phyloP scores from a whole-genome alignment of 306 rosid genomes.

The Pyrus bretschneideri region DNA sequence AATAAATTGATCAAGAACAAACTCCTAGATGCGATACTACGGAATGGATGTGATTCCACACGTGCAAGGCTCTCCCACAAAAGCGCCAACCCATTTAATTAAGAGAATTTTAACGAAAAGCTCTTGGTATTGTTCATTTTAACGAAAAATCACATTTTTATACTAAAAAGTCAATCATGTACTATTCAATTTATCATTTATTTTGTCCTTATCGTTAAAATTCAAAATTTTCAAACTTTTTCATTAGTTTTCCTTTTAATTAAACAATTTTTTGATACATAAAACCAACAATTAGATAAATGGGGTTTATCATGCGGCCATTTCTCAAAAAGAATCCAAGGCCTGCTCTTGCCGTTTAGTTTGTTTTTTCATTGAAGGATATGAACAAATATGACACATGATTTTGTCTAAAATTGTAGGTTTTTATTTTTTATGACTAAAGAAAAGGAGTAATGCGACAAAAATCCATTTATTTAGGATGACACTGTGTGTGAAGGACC shows the following conservation, averaged over 20 bases:
- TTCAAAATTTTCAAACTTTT: too few relatives aligned
- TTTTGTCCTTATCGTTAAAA: too few relatives aligned
- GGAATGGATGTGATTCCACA: slow-evolving; percentile 2
- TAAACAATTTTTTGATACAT: neutral
- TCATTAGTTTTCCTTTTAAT: too few relatives aligned
- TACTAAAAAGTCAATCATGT: too few relatives aligned
- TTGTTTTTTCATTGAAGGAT: neutral
- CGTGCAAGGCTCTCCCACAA: slow-evolving; percentile 11
- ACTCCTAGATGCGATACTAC: neutral
- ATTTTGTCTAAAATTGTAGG: slow-evolving; percentile 3
- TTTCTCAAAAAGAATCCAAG: slow-evolving; percentile 20
- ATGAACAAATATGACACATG: neutral
- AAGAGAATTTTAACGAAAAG: too few relatives aligned
- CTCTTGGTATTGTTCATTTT: accelerated
- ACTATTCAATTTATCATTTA: too few relatives aligned
- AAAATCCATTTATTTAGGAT: neutral
- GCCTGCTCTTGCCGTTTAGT: neutral
- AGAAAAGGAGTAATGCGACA: neutral
- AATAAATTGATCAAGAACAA: neutral
- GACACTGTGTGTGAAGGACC: neutral
- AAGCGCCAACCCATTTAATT: neutral
- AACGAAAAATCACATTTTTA: too few relatives aligned
- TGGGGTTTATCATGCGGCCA: neutral
- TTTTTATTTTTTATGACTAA: neutral
- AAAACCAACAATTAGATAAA: neutral